A percentile compares a stretch with the other conserved stretches of the same genome.
Evolutionary conservation across 352 stramenopile species (phyloP).

Genomic region (Pythium dissimile): DNA sequence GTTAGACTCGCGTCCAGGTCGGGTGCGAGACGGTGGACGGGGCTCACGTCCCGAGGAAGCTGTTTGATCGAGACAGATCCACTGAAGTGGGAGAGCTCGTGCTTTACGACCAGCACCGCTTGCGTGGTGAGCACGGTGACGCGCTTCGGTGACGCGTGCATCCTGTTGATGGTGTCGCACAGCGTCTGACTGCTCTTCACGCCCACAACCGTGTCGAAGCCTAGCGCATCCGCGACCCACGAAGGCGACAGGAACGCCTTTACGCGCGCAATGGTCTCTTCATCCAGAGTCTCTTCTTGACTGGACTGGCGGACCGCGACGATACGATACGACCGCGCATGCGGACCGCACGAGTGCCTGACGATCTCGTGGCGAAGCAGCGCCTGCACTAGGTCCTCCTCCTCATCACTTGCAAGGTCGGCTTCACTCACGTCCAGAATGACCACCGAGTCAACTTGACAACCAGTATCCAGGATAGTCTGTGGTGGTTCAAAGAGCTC

Average conservation of each 20-base stretch:
- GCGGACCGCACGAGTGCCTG: conserved; percentile 2
- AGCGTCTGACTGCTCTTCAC: background rate
- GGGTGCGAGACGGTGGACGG: background rate
- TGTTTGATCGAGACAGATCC: background rate
- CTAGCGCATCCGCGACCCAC: background rate
- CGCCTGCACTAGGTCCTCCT: background rate
- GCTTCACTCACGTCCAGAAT: conserved; percentile 6
- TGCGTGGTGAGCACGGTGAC: conserved; percentile 1
- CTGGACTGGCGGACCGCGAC: background rate
- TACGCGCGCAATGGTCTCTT: background rate
- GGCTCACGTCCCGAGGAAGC: background rate
- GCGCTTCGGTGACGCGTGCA: background rate
- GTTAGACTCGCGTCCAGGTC: conserved; percentile 1
- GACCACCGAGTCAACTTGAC: background rate
- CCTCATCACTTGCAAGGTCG: background rate
- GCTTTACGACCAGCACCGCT: background rate
- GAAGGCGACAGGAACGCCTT: background rate
- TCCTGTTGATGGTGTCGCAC: background rate
- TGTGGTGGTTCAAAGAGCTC: background rate
- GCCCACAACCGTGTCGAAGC: background rate
- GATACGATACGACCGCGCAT: background rate
- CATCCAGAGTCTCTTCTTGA: background rate
- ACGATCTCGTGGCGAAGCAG: conserved; percentile 1
- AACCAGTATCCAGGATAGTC: background rate
- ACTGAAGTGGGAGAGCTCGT: background rate